A percentile compares a stretch with the other conserved stretches of the same genome.
Conservation (phyloP, 176 grass and related monocot genomes). For the Carex kokanica region DNA sequence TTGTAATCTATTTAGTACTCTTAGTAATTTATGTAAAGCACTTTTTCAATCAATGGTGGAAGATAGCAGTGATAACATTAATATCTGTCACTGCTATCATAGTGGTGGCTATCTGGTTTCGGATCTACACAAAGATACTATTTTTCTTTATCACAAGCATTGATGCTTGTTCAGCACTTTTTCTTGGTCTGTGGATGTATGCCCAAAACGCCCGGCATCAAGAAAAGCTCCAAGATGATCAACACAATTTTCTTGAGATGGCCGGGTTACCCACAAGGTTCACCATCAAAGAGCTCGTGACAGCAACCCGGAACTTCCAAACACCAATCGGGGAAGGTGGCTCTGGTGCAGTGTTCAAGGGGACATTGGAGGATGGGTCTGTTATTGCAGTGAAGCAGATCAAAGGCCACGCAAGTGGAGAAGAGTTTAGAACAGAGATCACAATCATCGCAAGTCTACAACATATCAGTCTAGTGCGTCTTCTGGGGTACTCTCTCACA, state of each 20-base stretch:
- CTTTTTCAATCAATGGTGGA: not conserved
- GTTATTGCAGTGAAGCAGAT: constrained; percentile 48
- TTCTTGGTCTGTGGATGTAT: constrained; percentile 8
- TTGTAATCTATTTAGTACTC: not conserved
- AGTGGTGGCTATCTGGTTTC: not conserved
- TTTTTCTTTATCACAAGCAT: constrained; percentile 1
- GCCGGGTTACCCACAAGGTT: constrained; percentile 11
- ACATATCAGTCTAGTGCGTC: constrained; percentile 46
- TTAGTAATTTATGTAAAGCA: not conserved
- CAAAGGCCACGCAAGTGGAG: constrained; percentile 21
- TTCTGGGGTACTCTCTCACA: constrained; percentile 47
- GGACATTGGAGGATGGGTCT: constrained; percentile 48
- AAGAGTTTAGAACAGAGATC: constrained; percentile 45
- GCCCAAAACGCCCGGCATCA: not conserved
- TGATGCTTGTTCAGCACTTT: not conserved
- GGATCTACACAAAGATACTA: not conserved
- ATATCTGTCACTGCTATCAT: not conserved
- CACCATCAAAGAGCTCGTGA: not conserved
- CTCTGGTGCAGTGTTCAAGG: constrained; percentile 42
- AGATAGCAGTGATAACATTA: not conserved
- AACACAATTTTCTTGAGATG: constrained; percentile 2
- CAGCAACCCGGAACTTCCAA: constrained; percentile 34
- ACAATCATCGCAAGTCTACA: constrained; percentile 42
- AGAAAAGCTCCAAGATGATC: not conserved
- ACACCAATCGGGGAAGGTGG: constrained; percentile 38